Percentiles rank a stretch among this genome's conserved stretches.
phyloP scores from a whole-genome alignment of 768 basidiomycete species.

The Suillus fuscotomentosus region DNA sequence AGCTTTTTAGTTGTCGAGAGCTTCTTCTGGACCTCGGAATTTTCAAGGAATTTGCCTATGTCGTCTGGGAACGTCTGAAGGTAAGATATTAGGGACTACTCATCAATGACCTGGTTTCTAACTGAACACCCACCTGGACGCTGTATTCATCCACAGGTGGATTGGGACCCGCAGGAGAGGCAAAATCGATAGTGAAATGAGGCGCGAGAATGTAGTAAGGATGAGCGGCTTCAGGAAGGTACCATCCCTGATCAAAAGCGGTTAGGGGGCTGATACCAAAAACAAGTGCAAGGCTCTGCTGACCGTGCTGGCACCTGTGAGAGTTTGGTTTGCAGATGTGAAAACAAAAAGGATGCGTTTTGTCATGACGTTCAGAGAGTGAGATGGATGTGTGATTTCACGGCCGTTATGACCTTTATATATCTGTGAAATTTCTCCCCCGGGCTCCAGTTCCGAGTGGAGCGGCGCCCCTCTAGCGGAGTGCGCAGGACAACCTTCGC shows the following conservation, averaged over 20 bases:
- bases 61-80: conserved; percentile 54
- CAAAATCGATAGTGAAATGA: conserved; percentile 55
- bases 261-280: neutral
- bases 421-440: neutral
- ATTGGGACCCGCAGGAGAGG: conserved; percentile 60
- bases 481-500: neutral
- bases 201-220: conserved; percentile 60
- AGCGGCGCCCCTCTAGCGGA: neutral
- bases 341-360: conserved; percentile 63
- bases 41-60: conserved; percentile 61
- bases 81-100: neutral
- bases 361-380: conserved; percentile 4
- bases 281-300: conserved; percentile 13
- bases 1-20: conserved; percentile 59
- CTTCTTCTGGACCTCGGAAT: conserved; percentile 48
- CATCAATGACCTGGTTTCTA: neutral
- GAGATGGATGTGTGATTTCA: conserved; percentile 1
- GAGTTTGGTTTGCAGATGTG: conserved; percentile 61
- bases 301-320: conserved; percentile 52
- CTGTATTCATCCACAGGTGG: conserved; percentile 66
- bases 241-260: conserved; percentile 58
- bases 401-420: neutral
- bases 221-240: conserved; percentile 74
- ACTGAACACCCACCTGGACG: conserved; percentile 40
- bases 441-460: neutral